These are phyloP conservation scores for Hansfordia pulvinata DNA, from an alignment of 2,329 filamentous ascomycete species.

Conservation along the genomic window DNA sequence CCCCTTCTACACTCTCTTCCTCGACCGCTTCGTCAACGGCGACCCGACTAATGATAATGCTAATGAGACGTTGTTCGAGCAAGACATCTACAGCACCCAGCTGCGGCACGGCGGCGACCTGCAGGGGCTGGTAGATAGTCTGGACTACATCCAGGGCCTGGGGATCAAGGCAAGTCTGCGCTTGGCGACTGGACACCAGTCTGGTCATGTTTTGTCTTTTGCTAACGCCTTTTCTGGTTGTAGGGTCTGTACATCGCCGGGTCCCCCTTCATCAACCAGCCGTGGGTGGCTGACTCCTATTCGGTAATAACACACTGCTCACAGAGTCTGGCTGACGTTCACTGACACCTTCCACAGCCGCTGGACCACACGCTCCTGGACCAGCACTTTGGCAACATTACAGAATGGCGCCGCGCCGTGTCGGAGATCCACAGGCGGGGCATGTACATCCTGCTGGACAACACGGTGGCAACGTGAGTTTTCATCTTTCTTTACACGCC, in stretches of 20 bases:
- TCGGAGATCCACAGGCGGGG: constrained; percentile 44
- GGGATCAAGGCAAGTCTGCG: constrained; percentile 35
- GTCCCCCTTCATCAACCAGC: constrained; percentile 49
- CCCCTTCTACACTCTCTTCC: constrained; percentile 51
- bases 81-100: constrained; percentile 45
- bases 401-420: constrained; percentile 42
- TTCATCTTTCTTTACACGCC: background rate
- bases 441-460: constrained; percentile 55
- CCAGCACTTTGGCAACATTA: constrained; percentile 45
- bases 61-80: constrained; percentile 46
- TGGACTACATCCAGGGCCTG: constrained; percentile 53
- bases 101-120: constrained; percentile 51
- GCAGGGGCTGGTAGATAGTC: constrained; percentile 39
- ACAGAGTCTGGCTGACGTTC: constrained; percentile 6
- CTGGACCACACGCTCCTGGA: constrained; percentile 51
- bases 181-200: no score
- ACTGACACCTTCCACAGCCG: constrained; percentile 21
- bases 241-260: constrained; percentile 45
- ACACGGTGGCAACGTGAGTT: constrained; percentile 47
- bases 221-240: background rate
- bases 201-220: background rate
- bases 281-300: constrained; percentile 50
- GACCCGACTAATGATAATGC: constrained; percentile 50
- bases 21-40: constrained; percentile 52
- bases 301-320: constrained; percentile 13